These are phyloP conservation scores for Suillus weaverae DNA, from an alignment of 768 basidiomycete genomes.

Conservation along the genomic window DNA sequence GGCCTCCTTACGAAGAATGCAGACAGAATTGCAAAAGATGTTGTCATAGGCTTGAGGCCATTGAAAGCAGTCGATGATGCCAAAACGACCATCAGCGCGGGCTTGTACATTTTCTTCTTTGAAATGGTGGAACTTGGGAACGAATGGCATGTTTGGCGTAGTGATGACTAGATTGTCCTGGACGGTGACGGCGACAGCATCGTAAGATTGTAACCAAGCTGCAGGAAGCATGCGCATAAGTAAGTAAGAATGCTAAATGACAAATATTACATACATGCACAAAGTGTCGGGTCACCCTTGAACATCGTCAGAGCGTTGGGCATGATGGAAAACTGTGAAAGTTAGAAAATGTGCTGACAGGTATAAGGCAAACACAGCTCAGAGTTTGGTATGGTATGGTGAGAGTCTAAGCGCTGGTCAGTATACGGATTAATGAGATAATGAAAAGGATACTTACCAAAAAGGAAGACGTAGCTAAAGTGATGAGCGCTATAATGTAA, in stretches of 20 bases:
- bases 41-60: neutral
- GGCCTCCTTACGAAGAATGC: neutral
- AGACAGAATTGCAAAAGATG: neutral
- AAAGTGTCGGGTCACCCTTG: neutral
- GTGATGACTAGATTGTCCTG: constrained; percentile 2
- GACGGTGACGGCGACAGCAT: neutral
- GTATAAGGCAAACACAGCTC: neutral
- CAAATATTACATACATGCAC: neutral
- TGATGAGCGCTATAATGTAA: neutral
- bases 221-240: neutral
- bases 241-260: neutral
- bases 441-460: neutral
- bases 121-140: neutral
- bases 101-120: neutral
- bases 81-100: neutral
- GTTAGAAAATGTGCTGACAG: neutral
- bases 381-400: neutral
- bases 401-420: too few relatives aligned
- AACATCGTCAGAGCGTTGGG: neutral
- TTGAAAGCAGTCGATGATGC: neutral
- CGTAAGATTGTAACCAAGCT: neutral
- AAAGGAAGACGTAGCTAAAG: neutral
- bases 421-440: neutral
- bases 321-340: neutral
- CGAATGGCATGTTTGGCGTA: neutral